These are phyloP conservation scores for Sanghuangporus baumii DNA, from an alignment of 1,284 basidiomycete species.

Conservation along the genomic window DNA sequence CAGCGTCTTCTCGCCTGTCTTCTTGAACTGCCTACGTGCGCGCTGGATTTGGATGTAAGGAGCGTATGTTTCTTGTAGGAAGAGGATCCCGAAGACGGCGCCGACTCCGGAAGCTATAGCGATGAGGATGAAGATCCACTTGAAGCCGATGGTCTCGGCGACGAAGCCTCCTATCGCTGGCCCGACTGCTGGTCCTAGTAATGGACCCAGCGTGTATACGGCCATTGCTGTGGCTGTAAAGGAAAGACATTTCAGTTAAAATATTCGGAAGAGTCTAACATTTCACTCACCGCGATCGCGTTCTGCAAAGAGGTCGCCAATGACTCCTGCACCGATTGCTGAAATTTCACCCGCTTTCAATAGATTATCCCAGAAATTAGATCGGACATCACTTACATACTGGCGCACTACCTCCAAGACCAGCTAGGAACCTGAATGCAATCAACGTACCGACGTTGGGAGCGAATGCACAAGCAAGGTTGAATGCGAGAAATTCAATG, in stretches of 20 bases:
- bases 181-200: slow-evolving; percentile 58
- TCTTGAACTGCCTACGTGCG: slow-evolving; percentile 27
- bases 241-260: neutral
- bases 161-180: slow-evolving; percentile 64
- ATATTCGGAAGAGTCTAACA: slow-evolving; percentile 13
- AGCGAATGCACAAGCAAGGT: slow-evolving; percentile 63
- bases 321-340: slow-evolving; percentile 54
- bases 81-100: slow-evolving; percentile 43
- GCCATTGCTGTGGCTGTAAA: slow-evolving; percentile 58
- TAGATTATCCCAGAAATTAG: neutral
- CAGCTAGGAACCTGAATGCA: slow-evolving; percentile 63
- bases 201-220: slow-evolving; percentile 54
- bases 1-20: slow-evolving; percentile 5
- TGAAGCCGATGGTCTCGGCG: slow-evolving; percentile 25
- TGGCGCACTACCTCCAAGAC: slow-evolving; percentile 22
- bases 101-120: slow-evolving; percentile 39
- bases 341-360: slow-evolving; percentile 24
- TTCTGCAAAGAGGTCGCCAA: slow-evolving; percentile 59
- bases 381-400: neutral
- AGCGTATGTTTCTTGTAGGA: slow-evolving; percentile 58
- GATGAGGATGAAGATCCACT: slow-evolving; percentile 35
- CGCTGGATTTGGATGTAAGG: slow-evolving; percentile 49
- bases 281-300: slow-evolving; percentile 31
- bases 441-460: slow-evolving; percentile 53
- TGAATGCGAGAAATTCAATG: slow-evolving; percentile 60